Evolutionary conservation across 208 protist species (phyloP).

Genomic region (Trypanosoma scelopori): DNA sequence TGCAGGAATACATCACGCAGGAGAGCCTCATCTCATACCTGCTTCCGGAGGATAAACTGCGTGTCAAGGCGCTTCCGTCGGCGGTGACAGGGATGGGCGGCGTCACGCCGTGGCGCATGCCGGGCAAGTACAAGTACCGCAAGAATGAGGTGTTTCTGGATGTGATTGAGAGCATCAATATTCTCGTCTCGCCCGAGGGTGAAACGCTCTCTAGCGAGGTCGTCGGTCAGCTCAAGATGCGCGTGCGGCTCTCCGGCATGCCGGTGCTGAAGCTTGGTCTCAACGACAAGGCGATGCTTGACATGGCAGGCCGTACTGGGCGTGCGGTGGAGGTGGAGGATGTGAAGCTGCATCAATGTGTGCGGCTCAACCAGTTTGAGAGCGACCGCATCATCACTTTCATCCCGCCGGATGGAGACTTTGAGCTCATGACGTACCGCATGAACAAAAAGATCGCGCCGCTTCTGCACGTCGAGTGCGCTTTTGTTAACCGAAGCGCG

Average conservation of each 20-base stretch:
- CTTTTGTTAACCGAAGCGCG: conserved; percentile 87
- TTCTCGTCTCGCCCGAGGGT: conserved; percentile 94
- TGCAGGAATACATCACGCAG: conserved; percentile 97
- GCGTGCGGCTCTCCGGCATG: conserved; percentile 97
- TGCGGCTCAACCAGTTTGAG: conserved; percentile 97
- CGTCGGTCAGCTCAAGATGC: conserved; percentile 93
- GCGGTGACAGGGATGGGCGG: conserved; percentile 94
- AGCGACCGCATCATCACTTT: conserved; percentile 93
- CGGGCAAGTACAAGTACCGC: conserved; percentile 95
- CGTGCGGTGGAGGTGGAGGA: conserved; percentile 93
- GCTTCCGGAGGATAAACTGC: conserved; percentile 36
- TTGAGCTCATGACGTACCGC: conserved; percentile 98
- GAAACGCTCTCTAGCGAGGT: conserved; percentile 96
- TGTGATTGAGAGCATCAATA: conserved; percentile 97
- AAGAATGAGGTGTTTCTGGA: conserved; percentile 99
- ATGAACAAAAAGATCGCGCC: conserved; percentile 94
- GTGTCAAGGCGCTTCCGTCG: conserved; percentile 54
- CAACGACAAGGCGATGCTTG: conserved; percentile 96
- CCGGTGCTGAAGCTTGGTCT: conserved; percentile 97
- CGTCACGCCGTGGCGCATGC: conserved; percentile 93
- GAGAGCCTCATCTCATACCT: conserved; percentile 59
- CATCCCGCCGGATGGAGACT: conserved; percentile 97
- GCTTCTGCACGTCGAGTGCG: conserved; percentile 92
- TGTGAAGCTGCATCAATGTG: conserved; percentile 98
- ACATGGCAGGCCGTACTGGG: conserved; percentile 39